Base-by-base conservation (phyloP, 106 monocot species). In the Posidonia australis region DNA sequence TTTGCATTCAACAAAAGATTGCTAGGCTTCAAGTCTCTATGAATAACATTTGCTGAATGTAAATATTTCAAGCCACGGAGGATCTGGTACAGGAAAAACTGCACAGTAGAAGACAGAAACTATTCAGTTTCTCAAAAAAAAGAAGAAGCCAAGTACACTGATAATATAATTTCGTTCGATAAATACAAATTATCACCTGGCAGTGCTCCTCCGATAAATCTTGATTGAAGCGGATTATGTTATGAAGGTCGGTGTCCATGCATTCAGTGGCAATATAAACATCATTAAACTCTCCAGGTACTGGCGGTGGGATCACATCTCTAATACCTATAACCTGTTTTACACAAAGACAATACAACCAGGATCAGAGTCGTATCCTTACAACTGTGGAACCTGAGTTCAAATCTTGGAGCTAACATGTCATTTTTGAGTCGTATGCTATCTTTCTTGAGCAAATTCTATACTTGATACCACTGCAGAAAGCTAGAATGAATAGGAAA, bases 21-120 rank as follows among this genome's bases (percentile, higher is more conserved):
- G 68, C 91, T 87, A 0, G 98, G 98, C 64, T 99, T 99, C 49
- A 99, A 55, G 65, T 99, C 98, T 61, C 98, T 74, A 44, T 99
- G 98, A 28, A 99, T 99, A 13, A 92, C 91, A 63, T 80, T 85
- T 11, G 98, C 91, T 5, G 98, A 99, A 64, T 99, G 98, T 60
- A 99, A 88, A 67, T 88, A 99, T 64, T 88, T 99, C 71, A 99
- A 63, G 13, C 98, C 98, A 1, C 91, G 81, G 19, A 99, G 91
- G 25, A 99, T 91, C 67, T 99, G 98, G 67, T 99, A 99, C 31
- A 99, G 68, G 62, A 99, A 92, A 60, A 91, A 92, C 98, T 99
- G 90, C 72, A 80, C 18, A 21, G 14, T 26, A 18, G 61, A 22
- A 51, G 43, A 30, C 5, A 61, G 19, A 62, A 62, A 74, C 2